A percentile compares a stretch with the other conserved stretches of the same genome.
These are phyloP conservation scores for Aphanomyces stellatus DNA, from an alignment of 352 stramenopile species.

Conservation along the genomic window DNA sequence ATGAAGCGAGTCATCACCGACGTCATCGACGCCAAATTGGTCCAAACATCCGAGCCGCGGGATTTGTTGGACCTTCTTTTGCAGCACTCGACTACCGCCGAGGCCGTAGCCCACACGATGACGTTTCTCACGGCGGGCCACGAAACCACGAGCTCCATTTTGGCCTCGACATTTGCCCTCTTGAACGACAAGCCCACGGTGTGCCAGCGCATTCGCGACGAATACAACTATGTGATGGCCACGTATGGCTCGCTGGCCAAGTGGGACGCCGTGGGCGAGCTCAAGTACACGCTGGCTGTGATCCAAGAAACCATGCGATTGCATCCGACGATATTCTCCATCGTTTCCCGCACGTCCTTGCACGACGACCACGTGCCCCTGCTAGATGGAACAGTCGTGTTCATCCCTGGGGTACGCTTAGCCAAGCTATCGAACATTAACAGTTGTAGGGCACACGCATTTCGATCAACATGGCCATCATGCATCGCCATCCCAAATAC, in stretches of 20 bases:
- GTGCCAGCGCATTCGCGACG: not conserved
- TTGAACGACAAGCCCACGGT: not conserved
- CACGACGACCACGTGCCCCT: not conserved
- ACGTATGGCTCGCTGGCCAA: constrained; percentile 25
- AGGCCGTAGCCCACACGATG: not conserved
- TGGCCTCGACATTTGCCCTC: not conserved
- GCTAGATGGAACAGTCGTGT: not conserved
- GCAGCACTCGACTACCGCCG: not conserved
- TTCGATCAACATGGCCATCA: constrained; percentile 26
- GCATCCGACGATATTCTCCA: constrained; percentile 25
- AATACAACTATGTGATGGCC: constrained; percentile 28
- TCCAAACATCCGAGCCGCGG: not conserved
- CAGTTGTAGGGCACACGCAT: constrained; percentile 27
- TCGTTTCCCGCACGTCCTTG: constrained; percentile 19
- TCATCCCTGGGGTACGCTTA: constrained; percentile 6
- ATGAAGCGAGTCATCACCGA: not conserved
- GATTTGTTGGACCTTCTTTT: not conserved
- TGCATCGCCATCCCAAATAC: constrained; percentile 32
- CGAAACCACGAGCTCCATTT: not conserved
- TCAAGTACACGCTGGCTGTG: constrained; percentile 36
- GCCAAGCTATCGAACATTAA: not conserved
- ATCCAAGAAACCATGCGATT: constrained; percentile 36
- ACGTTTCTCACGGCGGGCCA: not conserved
- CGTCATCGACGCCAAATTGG: not conserved
- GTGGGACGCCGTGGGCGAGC: constrained; percentile 29